Base-by-base conservation (phyloP, 2,329 filamentous ascomycete genomes). In the Sodiomyces alkalinus region DNA sequence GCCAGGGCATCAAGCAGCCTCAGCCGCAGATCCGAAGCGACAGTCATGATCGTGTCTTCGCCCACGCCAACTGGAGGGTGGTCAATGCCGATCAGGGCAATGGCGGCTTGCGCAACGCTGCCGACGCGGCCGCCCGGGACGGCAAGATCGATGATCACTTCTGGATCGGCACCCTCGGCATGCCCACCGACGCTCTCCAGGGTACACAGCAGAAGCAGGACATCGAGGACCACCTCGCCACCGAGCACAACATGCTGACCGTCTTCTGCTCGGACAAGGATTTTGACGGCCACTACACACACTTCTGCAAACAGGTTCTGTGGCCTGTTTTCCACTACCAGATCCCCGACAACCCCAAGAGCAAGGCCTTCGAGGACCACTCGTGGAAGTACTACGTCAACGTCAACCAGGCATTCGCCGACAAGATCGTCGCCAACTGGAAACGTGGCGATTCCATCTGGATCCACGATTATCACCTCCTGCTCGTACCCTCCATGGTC, bases 241-340 rank as follows among this genome's bases (percentile, higher is more conserved):
- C 76, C 16, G 81, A 93, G 46, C 76, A 80, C 48, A 74, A 90
- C 41, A 85, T 82, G 43, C 53, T 92, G 39, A 74, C 80, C 3
- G 85, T 94, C 19, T 92, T 79, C 49, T 79, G 81, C 51, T 80
- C 74, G 35, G 87, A 96, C 55, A 83, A 79, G 47, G 86, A 96
- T 52, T 85, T 94, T 47, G 80, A 94, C 44, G 85, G 86, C 2
- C 86, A 93, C 54, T 96, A 96, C 47, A 73, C 78, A 9, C 86
- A 94, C 53, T 96, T 90, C 49, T 94, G 86, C 74, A 96, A 96
- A 59, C 83, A 87, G 46, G 93, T 96, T 31, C 64, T 96, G 6
- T 96, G 87, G 87, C 87, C 87, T 1, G 86, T 94, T 34, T 92
- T 96, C 53, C 86, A 96, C 55, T 96, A 96, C 51, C 86, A 94